Base-by-base conservation (phyloP, 352 stramenopile genomes). In the Globisporangium splendens region DNA sequence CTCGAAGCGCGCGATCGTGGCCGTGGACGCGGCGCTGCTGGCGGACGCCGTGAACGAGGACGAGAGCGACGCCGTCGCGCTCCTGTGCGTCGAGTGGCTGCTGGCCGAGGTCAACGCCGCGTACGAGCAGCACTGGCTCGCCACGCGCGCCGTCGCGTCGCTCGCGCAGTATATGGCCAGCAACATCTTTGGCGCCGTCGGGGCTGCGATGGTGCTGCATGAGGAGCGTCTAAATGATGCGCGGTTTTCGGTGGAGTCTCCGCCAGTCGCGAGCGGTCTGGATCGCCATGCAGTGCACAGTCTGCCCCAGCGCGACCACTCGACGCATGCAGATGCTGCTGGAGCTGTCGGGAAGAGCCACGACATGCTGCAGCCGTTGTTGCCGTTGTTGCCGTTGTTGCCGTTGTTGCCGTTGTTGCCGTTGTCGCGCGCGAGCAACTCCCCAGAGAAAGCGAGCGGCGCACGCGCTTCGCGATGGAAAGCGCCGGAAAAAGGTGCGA, bases 11-110 rank as follows among this genome's bases (percentile, higher is more conserved):
- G 53, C 73, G 50, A 82, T 81, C 53, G 44, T 86, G 14, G 61
- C 59, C 17, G 66, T 88, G n/a, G 50, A 80, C 49, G 28, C 53
- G 41, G 62, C 54, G 57, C 55, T 76, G 43, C 33, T 75, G 28
- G 33, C 14, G 21, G 67, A 76, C 5, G 42, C 38, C 11, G 66
- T 70, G 1, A 72, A 88, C 53, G 75, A 77, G 43, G 65, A 77
- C 35, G 74, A 82, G 56, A 87, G 77, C 50, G 77, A 90, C 28
- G 72, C 68, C 12, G 76, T 90, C 8, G 80, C 66, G 5, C 62
- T 86, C 11, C 63, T 54, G 2, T 69, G 73, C 42, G 42, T 88
- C 22, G 77, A 89, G 54, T 75, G 70, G 11, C 35, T 89, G 17
- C 68, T 90, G 15, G 67, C 66, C 1, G 80, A 88, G 65, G 81